A percentile compares a stretch with the other conserved stretches of the same genome.
Conservation (phyloP, 1,284 basidiomycete species). For the Dichomitus squalens region DNA sequence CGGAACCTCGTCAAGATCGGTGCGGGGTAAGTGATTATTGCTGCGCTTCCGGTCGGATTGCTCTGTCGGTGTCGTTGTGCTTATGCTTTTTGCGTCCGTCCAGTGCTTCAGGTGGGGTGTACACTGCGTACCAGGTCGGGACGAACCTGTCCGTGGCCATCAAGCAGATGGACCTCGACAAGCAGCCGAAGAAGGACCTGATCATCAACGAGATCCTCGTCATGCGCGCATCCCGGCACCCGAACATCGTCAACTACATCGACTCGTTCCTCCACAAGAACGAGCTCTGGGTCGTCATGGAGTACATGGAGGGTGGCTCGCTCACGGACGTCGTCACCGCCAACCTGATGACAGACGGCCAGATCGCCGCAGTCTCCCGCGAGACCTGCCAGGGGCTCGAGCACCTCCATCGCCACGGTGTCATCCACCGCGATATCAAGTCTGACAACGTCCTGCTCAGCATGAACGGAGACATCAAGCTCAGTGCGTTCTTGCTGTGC, state of each 20-base stretch:
- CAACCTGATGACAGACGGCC: conserved; percentile 93
- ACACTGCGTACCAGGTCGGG: conserved; percentile 96
- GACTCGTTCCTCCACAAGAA: conserved; percentile 98
- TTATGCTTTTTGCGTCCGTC: conserved; percentile 2
- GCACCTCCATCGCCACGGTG: conserved; percentile 92
- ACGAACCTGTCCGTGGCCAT: conserved; percentile 95
- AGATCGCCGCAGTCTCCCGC: conserved; percentile 91
- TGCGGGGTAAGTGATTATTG: conserved; percentile 79
- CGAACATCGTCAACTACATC: conserved; percentile 99
- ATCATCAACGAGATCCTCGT: conserved; percentile 99
- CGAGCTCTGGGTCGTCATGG: conserved; percentile 99
- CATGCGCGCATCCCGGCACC: conserved; percentile 95
- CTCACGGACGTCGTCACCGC: conserved; percentile 97
- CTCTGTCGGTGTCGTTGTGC: conserved; percentile 5
- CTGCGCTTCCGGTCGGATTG: not conserved
- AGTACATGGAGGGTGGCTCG: conserved; percentile 97
- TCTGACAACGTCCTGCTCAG: conserved; percentile 94
- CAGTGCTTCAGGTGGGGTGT: conserved; percentile 96
- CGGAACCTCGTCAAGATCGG: conserved; percentile 95
- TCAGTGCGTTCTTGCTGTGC: conserved; percentile 66
- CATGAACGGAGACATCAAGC: conserved; percentile 94
- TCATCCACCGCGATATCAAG: conserved; percentile 99
- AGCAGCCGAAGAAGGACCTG: conserved; percentile 99
- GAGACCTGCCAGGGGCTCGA: conserved; percentile 92
- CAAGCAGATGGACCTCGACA: conserved; percentile 99